Percentiles rank a stretch among this genome's conserved stretches.
Evolutionary conservation across 805 yeast species (phyloP).

Genomic region (Yarrowia bubula): DNA sequence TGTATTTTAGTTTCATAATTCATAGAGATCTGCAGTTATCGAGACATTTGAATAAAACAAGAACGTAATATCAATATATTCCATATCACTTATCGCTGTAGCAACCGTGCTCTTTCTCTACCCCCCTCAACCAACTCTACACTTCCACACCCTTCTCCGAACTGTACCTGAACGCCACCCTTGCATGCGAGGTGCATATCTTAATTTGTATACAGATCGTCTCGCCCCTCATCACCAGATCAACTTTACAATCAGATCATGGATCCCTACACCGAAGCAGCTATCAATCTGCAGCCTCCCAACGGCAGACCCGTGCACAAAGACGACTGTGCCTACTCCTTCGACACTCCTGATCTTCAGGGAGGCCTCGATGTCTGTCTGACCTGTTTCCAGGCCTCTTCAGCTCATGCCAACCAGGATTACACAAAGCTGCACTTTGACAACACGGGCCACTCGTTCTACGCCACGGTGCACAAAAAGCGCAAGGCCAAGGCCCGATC

Average conservation of each 20-base stretch:
- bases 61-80: no score
- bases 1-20: no score
- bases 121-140: neutral
- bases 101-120: no score
- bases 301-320: constrained; percentile 52
- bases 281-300: constrained; percentile 19
- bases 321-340: constrained; percentile 89
- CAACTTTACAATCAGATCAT: neutral
- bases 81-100: no score
- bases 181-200: neutral
- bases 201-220: neutral
- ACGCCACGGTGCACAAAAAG: constrained; percentile 56
- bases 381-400: constrained; percentile 51
- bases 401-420: constrained; percentile 62
- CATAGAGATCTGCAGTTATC: no score
- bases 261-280: constrained; percentile 22
- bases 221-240: neutral
- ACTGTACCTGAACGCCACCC: neutral
- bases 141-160: neutral
- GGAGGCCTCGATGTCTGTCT: constrained; percentile 75
- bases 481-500: constrained; percentile 44
- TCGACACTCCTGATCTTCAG: constrained; percentile 51
- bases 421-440: constrained; percentile 60
- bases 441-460: constrained; percentile 53
- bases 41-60: no score